Base-by-base conservation (phyloP, 2,329 filamentous ascomycete genomes). In the Fusarium neocosmosporiellum region DNA sequence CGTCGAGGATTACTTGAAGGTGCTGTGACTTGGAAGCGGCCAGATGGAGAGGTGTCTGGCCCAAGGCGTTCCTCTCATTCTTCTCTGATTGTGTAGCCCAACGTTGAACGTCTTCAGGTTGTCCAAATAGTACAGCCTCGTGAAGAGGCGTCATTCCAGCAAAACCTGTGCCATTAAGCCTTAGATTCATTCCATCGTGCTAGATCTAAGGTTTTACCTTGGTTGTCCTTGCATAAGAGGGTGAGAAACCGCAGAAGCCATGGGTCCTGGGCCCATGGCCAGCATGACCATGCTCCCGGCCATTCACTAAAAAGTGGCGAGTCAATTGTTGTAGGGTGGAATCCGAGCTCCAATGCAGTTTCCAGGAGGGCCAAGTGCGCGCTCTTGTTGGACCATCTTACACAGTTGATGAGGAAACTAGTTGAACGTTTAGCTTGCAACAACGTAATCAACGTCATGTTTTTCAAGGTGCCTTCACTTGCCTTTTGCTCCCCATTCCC, bases 1-100 rank as follows among this genome's bases (percentile, higher is more conserved):
- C 33, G 16, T 60, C 22, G 13, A 64, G 14, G 1, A 67, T 8
- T 5, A 20, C 5, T 2, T 16, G 29, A 6, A 43, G n/a, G 3
- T 48, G 13, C 16, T 36, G 20, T 0, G 31, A 41, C 3, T 9
- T 36, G 9, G 31, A n/a, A 29, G 29, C 14, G 13, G 41, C 39
- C 11, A 50, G 41, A 20, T 60, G 58, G 4, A 60, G 37, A 20
- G 58, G 58, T 20, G 58, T 60, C 9, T 60, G 58, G 2, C 58
- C 58, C 8, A 50, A 7, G 7, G 22, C 37, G 58, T 60, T 60
- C 13, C 13, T 39, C 5, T 60, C 37, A 11, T 48, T 29, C 6
- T 48, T 39, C 7, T 7, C 5, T n/a, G 31, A 60, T 7, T 10
- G 58, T 7, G 9, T 1, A 5, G 18, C 14, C 58, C 31, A 60